Conservation (phyloP, 345 rosid species). For the Salix purpurea region DNA sequence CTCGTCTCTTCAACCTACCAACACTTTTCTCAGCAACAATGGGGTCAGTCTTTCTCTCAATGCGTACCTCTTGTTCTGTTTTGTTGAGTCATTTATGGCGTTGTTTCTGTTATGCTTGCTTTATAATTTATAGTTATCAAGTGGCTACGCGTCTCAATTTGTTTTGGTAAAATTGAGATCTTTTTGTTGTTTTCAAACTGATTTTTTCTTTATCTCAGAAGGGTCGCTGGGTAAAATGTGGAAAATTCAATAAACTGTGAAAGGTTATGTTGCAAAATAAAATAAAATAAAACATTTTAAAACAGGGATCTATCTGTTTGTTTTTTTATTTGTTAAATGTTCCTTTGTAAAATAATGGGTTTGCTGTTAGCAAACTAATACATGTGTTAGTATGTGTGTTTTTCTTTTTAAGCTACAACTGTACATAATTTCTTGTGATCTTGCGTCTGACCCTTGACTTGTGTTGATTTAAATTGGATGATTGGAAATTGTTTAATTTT, state of each 20-base stretch:
- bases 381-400: not conserved
- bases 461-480: not conserved
- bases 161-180: not conserved
- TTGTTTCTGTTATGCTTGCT: not conserved
- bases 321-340: not conserved
- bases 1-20: not conserved
- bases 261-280: not conserved
- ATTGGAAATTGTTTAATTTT: not conserved
- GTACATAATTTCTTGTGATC: not conserved
- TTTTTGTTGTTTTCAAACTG: not conserved
- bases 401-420: not conserved
- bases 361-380: not conserved
- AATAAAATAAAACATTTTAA: not conserved
- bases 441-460: not conserved
- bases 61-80: not conserved
- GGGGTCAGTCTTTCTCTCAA: slow-evolving; percentile 3
- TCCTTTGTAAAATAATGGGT: not conserved
- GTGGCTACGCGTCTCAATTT: not conserved
- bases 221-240: not conserved
- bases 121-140: not conserved
- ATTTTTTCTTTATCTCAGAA: not conserved
- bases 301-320: not conserved
- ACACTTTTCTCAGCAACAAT: not conserved
- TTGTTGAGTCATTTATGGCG: not conserved
- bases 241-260: not conserved